Conservation (phyloP, 495 filamentous ascomycete genomes). For the Aspergillus diversus region DNA sequence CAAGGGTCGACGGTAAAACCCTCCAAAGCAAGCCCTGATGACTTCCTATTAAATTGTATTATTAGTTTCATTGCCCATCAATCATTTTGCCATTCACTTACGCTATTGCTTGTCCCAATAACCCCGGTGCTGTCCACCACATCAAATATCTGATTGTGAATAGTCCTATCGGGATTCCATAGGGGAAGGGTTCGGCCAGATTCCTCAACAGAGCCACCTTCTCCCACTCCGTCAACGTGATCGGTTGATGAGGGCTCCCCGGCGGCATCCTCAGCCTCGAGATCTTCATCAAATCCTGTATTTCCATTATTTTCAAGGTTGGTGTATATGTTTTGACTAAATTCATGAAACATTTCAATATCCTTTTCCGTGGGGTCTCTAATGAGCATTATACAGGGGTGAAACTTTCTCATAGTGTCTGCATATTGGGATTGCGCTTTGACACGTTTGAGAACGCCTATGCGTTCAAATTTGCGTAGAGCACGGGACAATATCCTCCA, state of each 20-base stretch:
- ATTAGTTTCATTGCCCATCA: not conserved
- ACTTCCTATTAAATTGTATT: slow-evolving; percentile 43
- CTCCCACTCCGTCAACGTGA: slow-evolving; percentile 28
- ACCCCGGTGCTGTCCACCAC: slow-evolving; percentile 53
- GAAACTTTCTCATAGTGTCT: slow-evolving; percentile 33
- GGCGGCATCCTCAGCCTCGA: slow-evolving; percentile 37
- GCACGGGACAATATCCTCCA: slow-evolving; percentile 70
- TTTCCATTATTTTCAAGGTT: slow-evolving; percentile 45
- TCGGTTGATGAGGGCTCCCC: slow-evolving; percentile 26
- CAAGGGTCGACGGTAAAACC: slow-evolving; percentile 59
- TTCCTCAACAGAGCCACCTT: slow-evolving; percentile 36
- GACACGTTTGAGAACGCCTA: slow-evolving; percentile 71
- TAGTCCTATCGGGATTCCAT: slow-evolving; percentile 58
- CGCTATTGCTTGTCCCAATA: slow-evolving; percentile 55
- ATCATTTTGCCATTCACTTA: slow-evolving; percentile 30
- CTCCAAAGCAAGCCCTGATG: slow-evolving; percentile 52
- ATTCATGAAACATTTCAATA: slow-evolving; percentile 58
- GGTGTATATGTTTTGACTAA: slow-evolving; percentile 30
- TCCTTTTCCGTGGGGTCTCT: slow-evolving; percentile 73
- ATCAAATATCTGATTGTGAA: slow-evolving; percentile 60
- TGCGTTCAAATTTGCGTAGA: slow-evolving; percentile 67
- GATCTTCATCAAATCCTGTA: slow-evolving; percentile 43
- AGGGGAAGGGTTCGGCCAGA: slow-evolving; percentile 46
- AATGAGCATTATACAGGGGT: slow-evolving; percentile 71
- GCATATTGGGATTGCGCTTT: slow-evolving; percentile 58